A percentile compares a stretch with the other conserved stretches of the same genome.
These are phyloP conservation scores for Apophysomyces variabilis DNA, from an alignment of 371 early-diverging fungal species.

Conservation along the genomic window DNA sequence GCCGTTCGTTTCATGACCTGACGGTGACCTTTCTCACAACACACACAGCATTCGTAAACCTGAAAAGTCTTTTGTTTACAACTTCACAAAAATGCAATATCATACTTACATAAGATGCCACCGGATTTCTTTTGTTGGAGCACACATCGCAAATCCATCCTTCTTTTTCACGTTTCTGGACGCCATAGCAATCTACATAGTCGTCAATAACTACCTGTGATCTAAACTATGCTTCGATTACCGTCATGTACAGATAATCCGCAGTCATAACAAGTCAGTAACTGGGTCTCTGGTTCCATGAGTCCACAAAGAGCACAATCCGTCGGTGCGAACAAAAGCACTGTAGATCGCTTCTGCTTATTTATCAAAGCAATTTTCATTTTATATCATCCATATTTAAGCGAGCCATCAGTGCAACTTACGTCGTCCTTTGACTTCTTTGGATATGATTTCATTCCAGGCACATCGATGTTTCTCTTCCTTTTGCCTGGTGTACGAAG, in stretches of 20 bases:
- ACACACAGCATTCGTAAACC: constrained; percentile 68
- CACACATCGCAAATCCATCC: constrained; percentile 73
- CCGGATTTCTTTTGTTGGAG: constrained; percentile 59
- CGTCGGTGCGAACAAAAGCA: constrained; percentile 21
- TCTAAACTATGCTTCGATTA: constrained; percentile 18
- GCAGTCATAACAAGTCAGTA: constrained; percentile 64
- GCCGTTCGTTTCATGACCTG: constrained; percentile 88
- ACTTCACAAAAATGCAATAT: neutral
- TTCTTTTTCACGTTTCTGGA: constrained; percentile 18
- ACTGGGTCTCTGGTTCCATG: constrained; percentile 24
- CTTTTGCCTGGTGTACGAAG: constrained; percentile 18
- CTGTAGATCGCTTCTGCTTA: constrained; percentile 2
- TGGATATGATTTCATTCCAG: neutral
- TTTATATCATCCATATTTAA: neutral
- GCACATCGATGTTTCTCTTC: constrained; percentile 15
- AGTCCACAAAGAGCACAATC: constrained; percentile 61
- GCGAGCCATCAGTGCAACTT: neutral
- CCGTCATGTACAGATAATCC: constrained; percentile 66
- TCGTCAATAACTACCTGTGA: neutral
- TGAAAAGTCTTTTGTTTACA: constrained; percentile 12
- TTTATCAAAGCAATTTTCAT: neutral
- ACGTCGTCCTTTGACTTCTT: constrained; percentile 21
- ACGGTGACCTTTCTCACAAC: constrained; percentile 40
- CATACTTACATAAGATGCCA: constrained; percentile 54
- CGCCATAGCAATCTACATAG: constrained; percentile 59